These are phyloP conservation scores for Starmera stellimalicola DNA, from an alignment of 1,139 yeast species.

Conservation along the genomic window DNA sequence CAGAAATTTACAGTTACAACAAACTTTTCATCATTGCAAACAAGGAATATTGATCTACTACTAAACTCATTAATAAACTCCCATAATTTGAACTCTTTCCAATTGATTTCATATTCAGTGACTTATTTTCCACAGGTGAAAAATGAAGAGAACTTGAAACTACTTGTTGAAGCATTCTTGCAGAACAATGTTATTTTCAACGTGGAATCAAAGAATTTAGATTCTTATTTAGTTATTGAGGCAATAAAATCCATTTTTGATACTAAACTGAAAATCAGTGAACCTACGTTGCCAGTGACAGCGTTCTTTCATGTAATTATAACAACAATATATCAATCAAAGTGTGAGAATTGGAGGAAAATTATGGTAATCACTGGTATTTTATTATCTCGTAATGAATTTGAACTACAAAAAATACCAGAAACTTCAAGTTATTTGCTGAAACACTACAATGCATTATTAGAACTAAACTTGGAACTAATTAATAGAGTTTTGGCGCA, in stretches of 20 bases:
- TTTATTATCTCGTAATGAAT: constrained; percentile 29
- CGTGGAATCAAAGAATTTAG: constrained; percentile 9
- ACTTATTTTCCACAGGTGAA: constrained; percentile 57
- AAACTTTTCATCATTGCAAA: neutral
- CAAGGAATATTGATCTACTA: constrained; percentile 13
- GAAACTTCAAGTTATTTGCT: constrained; percentile 14
- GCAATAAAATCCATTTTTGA: constrained; percentile 33
- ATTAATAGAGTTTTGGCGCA: constrained; percentile 4
- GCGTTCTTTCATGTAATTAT: constrained; percentile 39
- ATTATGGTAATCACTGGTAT: constrained; percentile 51
- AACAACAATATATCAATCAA: constrained; percentile 24
- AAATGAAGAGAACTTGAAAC: constrained; percentile 43
- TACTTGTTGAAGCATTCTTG: constrained; percentile 42
- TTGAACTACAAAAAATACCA: constrained; percentile 23
- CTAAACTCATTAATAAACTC: constrained; percentile 7
- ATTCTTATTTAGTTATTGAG: constrained; percentile 20
- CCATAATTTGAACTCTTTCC: constrained; percentile 22
- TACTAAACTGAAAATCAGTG: constrained; percentile 46
- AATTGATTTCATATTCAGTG: constrained; percentile 42
- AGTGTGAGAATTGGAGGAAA: constrained; percentile 39
- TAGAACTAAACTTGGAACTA: constrained; percentile 20
- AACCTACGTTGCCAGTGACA: constrained; percentile 49
- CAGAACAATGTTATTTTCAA: constrained; percentile 37
- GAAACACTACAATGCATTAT: constrained; percentile 9
- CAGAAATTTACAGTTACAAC: constrained; percentile 3